Conservation (phyloP, 2,329 filamentous ascomycete genomes). For the Aspergillus candidus region DNA sequence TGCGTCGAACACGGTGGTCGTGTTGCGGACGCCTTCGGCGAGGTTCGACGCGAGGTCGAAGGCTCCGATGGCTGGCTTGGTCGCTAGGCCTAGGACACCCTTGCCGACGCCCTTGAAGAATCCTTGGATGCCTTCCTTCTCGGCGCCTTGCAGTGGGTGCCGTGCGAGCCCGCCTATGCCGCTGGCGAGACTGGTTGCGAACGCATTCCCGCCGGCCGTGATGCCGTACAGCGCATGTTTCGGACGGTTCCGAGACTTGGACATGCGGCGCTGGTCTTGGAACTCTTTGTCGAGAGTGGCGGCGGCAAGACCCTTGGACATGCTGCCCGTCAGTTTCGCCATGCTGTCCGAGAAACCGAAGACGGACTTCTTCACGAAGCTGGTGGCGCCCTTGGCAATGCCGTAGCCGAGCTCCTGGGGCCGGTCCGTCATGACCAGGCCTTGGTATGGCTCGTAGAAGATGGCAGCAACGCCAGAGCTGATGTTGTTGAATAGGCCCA, state of each 20-base stretch:
- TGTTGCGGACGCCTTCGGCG: slow-evolving; percentile 95
- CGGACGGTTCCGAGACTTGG: slow-evolving; percentile 82
- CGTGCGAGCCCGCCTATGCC: slow-evolving; percentile 89
- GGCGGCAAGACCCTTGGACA: slow-evolving; percentile 92
- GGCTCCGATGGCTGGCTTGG: slow-evolving; percentile 92
- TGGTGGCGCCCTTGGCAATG: slow-evolving; percentile 92
- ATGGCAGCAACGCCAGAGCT: slow-evolving; percentile 96
- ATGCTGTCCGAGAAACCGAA: slow-evolving; percentile 97
- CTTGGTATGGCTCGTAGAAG: slow-evolving; percentile 98
- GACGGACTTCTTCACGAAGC: slow-evolving; percentile 97
- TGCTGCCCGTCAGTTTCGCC: slow-evolving; percentile 93
- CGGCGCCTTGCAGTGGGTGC: slow-evolving; percentile 90
- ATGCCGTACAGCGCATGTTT: slow-evolving; percentile 98
- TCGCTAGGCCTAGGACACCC: slow-evolving; percentile 86
- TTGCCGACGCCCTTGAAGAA: slow-evolving; percentile 99
- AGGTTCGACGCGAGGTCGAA: slow-evolving; percentile 97
- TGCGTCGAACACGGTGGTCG: slow-evolving; percentile 94
- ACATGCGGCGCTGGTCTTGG: slow-evolving; percentile 91
- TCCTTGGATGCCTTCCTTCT: slow-evolving; percentile 86
- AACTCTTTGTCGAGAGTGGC: slow-evolving; percentile 98
- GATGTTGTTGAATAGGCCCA: slow-evolving; percentile 96
- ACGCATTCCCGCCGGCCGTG: slow-evolving; percentile 88
- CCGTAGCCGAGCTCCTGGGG: slow-evolving; percentile 92
- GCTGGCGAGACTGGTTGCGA: slow-evolving; percentile 85
- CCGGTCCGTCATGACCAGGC: slow-evolving; percentile 89